Evolutionary conservation across 2,329 filamentous ascomycete genomes (phyloP).

Genomic region (Apiospora koreana): DNA sequence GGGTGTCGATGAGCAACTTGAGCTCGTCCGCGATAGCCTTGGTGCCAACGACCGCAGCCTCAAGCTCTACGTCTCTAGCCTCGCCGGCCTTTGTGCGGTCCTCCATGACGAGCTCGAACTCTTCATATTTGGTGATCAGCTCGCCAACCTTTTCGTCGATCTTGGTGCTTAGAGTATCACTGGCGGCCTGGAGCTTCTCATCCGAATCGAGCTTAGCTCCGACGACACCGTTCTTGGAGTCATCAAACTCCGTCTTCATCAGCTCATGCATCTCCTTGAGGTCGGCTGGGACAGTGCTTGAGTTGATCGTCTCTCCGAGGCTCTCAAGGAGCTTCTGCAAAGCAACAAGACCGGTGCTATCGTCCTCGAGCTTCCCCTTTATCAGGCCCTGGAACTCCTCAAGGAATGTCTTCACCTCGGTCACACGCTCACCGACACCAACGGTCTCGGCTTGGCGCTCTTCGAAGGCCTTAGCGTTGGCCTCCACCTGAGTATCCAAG

Average conservation of each 20-base stretch:
- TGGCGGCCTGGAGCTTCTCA: constrained; percentile 67
- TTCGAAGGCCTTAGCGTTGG: constrained; percentile 77
- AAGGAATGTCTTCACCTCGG: constrained; percentile 75
- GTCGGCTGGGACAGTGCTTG: constrained; percentile 61
- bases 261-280: constrained; percentile 72
- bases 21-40: constrained; percentile 86
- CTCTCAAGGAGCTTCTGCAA: constrained; percentile 70
- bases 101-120: constrained; percentile 74
- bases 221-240: constrained; percentile 76
- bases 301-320: constrained; percentile 62
- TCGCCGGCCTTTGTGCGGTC: constrained; percentile 74
- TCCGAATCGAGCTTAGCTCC: constrained; percentile 82
- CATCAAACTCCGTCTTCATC: constrained; percentile 85
- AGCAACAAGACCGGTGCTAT: constrained; percentile 69
- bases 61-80: constrained; percentile 70
- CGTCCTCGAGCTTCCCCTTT: constrained; percentile 75
- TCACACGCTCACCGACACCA: constrained; percentile 74
- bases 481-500: constrained; percentile 66
- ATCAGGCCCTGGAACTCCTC: constrained; percentile 78
- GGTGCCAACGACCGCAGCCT: constrained; percentile 72
- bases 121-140: constrained; percentile 84
- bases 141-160: constrained; percentile 70
- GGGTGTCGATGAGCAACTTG: constrained; percentile 80
- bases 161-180: constrained; percentile 54
- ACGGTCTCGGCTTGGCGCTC: constrained; percentile 83